phyloP scores from a whole-genome alignment of 495 filamentous ascomycete species.

The Lasiosphaeria ovina region DNA sequence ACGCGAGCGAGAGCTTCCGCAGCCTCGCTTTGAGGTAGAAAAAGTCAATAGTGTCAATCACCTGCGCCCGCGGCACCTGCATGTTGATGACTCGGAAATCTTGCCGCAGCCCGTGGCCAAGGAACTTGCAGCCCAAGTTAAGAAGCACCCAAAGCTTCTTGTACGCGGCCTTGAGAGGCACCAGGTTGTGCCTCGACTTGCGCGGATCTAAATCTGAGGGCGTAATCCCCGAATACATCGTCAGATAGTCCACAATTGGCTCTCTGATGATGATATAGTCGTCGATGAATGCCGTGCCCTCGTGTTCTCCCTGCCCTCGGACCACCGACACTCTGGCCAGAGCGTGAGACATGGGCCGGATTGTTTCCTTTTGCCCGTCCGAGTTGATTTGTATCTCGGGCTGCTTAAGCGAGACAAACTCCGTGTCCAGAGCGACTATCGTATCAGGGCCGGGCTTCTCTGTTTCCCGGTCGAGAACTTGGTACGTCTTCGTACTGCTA shows the following conservation, averaged over 20 bases:
- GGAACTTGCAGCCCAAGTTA: conserved; percentile 89
- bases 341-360: conserved; percentile 78
- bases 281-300: conserved; percentile 88
- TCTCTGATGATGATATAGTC: conserved; percentile 93
- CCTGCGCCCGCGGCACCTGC: conserved; percentile 84
- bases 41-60: conserved; percentile 87
- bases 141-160: conserved; percentile 97
- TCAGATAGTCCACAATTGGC: conserved; percentile 93
- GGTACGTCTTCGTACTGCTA: conserved; percentile 48
- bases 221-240: conserved; percentile 85
- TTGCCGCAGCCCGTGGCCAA: conserved; percentile 87
- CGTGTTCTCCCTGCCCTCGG: conserved; percentile 68
- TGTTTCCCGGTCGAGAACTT: conserved; percentile 55
- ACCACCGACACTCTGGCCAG: conserved; percentile 87
- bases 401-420: conserved; percentile 88
- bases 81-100: conserved; percentile 99
- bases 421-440: conserved; percentile 86
- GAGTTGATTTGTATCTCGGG: conserved; percentile 92
- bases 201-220: conserved; percentile 75
- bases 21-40: conserved; percentile 69
- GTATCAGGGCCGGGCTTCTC: conserved; percentile 70
- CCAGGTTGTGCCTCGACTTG: conserved; percentile 72
- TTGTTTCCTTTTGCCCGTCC: conserved; percentile 80
- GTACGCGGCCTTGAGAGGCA: conserved; percentile 86
- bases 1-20: conserved; percentile 81